Percentiles rank a stretch among this genome's conserved stretches.
phyloP scores from a whole-genome alignment of 805 yeast species.

The Myxozyma nipponensis region DNA sequence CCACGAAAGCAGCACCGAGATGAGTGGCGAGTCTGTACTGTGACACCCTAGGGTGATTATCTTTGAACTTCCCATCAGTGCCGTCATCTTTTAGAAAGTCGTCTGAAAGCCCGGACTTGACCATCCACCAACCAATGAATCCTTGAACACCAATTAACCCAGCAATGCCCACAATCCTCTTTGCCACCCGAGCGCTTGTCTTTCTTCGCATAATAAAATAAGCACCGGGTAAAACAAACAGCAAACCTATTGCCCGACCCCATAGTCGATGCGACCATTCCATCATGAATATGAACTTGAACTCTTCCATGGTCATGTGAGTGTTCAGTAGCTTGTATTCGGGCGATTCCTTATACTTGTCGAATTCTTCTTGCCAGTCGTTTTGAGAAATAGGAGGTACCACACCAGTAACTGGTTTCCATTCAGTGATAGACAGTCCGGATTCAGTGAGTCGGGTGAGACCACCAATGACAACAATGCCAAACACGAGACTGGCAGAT shows the following conservation, averaged over 20 bases:
- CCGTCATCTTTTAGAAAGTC: slow-evolving; percentile 70
- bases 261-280: slow-evolving; percentile 95
- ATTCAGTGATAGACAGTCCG: slow-evolving; percentile 92
- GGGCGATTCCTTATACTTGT: slow-evolving; percentile 77
- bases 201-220: slow-evolving; percentile 68
- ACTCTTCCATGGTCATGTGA: slow-evolving; percentile 84
- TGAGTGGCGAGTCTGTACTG: slow-evolving; percentile 93
- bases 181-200: slow-evolving; percentile 64
- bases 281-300: slow-evolving; percentile 91
- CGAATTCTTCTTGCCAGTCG: slow-evolving; percentile 85
- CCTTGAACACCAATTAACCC: slow-evolving; percentile 88
- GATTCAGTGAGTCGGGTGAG: slow-evolving; percentile 92
- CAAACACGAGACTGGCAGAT: slow-evolving; percentile 84
- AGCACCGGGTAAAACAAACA: slow-evolving; percentile 77
- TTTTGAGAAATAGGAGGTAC: slow-evolving; percentile 77
- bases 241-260: slow-evolving; percentile 86
- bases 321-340: slow-evolving; percentile 88
- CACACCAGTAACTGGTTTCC: slow-evolving; percentile 97
- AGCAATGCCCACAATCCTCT: slow-evolving; percentile 66
- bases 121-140: slow-evolving; percentile 99
- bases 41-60: slow-evolving; percentile 86
- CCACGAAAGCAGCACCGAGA: slow-evolving; percentile 83
- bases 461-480: slow-evolving; percentile 95
- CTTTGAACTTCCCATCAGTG: slow-evolving; percentile 39
- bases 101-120: slow-evolving; percentile 85